Evolutionary conservation across 2,329 filamentous ascomycete species (phyloP).

Genomic region (Triangularia verruculosa): DNA sequence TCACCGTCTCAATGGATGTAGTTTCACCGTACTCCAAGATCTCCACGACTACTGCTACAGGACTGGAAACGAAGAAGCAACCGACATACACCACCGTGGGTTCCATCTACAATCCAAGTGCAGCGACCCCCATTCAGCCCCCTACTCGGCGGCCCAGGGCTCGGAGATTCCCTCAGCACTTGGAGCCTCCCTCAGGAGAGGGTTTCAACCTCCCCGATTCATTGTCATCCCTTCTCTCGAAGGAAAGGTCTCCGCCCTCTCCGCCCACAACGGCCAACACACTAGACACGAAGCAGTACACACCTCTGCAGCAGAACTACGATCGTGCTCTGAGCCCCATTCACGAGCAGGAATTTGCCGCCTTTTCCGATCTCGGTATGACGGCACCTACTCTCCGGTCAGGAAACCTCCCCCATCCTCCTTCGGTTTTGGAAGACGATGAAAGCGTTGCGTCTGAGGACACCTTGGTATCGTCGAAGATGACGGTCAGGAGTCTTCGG

Average conservation of each 20-base stretch:
- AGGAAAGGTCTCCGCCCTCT: constrained; percentile 26
- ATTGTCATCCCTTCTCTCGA: constrained; percentile 37
- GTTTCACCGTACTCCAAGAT: constrained; percentile 18
- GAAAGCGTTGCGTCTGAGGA: constrained; percentile 32
- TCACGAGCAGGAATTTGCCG: constrained; percentile 9
- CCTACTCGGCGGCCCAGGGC: constrained; percentile 50
- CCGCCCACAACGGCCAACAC: constrained; percentile 26
- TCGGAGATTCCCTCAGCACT: constrained; percentile 37
- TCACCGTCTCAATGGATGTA: constrained; percentile 15
- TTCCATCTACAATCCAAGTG: constrained; percentile 52
- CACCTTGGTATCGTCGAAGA: constrained; percentile 31
- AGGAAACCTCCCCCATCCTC: constrained; percentile 29
- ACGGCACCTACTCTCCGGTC: constrained; percentile 30
- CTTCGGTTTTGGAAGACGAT: constrained; percentile 27
- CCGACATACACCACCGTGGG: constrained; percentile 55
- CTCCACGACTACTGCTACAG: constrained; percentile 15
- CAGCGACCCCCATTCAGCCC: constrained; percentile 46
- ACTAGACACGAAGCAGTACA: constrained; percentile 43
- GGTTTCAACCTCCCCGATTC: constrained; percentile 39
- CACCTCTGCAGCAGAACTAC: constrained; percentile 53
- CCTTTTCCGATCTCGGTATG: constrained; percentile 10
- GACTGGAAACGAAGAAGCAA: constrained; percentile 29
- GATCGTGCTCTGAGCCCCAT: constrained; percentile 48
- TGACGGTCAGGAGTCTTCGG: constrained; percentile 47
- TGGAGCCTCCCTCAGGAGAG: constrained; percentile 28